phyloP scores from a whole-genome alignment of 2,329 filamentous ascomycete genomes.

The Emmonsiellopsis sp. region DNA sequence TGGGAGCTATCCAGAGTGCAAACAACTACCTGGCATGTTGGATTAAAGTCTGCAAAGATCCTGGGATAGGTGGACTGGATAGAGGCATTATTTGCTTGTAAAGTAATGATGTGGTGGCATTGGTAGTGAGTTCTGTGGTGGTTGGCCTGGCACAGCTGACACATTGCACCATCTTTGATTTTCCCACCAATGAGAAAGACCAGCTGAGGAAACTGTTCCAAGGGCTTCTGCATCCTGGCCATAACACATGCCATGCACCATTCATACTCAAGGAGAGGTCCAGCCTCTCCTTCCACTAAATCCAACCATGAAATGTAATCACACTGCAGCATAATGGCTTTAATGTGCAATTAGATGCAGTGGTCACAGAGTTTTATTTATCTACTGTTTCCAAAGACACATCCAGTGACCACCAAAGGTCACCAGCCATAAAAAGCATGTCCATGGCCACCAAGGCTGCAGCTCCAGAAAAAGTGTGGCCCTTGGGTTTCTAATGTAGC shows the following conservation, averaged over 20 bases:
- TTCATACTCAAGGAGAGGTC: background rate
- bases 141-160: background rate
- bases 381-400: too few species aligned
- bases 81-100: background rate
- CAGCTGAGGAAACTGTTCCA: constrained; percentile 1
- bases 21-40: background rate
- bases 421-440: too few species aligned
- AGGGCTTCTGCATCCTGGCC: background rate
- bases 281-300: background rate
- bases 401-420: too few species aligned
- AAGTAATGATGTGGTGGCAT: background rate
- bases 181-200: background rate
- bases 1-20: background rate
- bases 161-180: background rate
- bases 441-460: too few species aligned
- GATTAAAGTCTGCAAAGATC: background rate
- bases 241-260: background rate
- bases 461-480: too few species aligned
- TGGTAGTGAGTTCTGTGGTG: background rate
- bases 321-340: background rate
- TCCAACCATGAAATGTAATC: constrained; percentile 1
- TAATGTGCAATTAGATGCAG: background rate
- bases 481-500: background rate
- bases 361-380: background rate
- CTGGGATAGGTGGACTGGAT: background rate